These are phyloP conservation scores for Blastocystis sp. DNA, from an alignment of 352 stramenopile species.

Conservation along the genomic window DNA sequence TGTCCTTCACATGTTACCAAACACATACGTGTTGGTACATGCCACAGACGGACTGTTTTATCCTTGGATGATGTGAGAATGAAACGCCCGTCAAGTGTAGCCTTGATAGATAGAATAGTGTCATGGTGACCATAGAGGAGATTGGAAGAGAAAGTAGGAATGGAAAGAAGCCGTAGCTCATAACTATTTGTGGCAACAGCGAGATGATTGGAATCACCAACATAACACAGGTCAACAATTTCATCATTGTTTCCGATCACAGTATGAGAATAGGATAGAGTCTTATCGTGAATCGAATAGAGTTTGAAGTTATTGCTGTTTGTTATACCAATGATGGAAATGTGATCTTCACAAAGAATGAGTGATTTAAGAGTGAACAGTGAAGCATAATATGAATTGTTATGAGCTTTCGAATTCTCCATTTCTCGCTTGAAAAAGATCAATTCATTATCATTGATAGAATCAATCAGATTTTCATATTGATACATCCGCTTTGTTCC, in stretches of 20 bases:
- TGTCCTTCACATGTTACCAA: conserved; percentile 82
- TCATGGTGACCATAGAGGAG: conserved; percentile 90
- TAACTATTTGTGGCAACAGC: conserved; percentile 88
- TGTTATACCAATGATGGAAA: conserved; percentile 22
- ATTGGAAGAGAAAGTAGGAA: conserved; percentile 81
- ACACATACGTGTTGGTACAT: conserved; percentile 73
- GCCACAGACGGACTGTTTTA: conserved; percentile 82
- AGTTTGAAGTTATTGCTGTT: conserved; percentile 61
- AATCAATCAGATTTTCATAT: conserved; percentile 69
- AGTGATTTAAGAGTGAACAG: conserved; percentile 15
- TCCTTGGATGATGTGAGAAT: conserved; percentile 88
- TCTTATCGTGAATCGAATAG: not conserved
- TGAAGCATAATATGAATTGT: conserved; percentile 38
- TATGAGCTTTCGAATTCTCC: conserved; percentile 67
- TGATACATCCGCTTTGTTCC: not conserved
- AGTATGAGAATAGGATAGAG: conserved; percentile 64
- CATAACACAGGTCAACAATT: conserved; percentile 81
- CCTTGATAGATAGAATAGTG: conserved; percentile 89
- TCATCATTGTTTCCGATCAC: conserved; percentile 90
- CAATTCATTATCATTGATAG: conserved; percentile 74
- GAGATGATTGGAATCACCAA: conserved; percentile 70
- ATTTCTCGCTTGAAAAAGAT: conserved; percentile 71
- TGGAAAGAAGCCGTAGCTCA: conserved; percentile 85
- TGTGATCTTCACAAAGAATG: not conserved
- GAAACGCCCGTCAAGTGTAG: conserved; percentile 76